Conservation (phyloP, 2,329 filamentous ascomycete genomes). For the Ampelomyces quisqualis region DNA sequence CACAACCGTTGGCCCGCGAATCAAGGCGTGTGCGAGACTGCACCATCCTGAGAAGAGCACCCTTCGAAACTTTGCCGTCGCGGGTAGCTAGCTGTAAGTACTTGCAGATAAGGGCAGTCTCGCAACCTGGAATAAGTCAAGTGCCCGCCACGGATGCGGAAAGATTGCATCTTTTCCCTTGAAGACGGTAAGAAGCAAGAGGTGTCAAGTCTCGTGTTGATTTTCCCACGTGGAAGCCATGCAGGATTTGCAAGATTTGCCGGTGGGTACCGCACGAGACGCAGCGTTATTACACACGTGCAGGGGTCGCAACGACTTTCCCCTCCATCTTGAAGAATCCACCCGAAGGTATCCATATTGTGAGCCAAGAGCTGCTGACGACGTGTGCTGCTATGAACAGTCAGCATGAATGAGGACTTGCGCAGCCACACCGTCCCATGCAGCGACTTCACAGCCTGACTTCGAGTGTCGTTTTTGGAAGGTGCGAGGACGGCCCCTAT, state of each 20-base stretch:
- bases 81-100: not conserved
- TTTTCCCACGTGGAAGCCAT: conserved; percentile 16
- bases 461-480: too few relatives aligned
- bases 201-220: not conserved
- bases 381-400: not conserved
- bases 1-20: not conserved
- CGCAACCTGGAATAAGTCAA: too few relatives aligned
- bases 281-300: too few relatives aligned
- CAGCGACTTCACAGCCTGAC: too few relatives aligned
- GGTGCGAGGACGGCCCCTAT: too few relatives aligned
- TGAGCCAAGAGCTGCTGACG: conserved; percentile 6
- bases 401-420: conserved; percentile 1
- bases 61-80: not conserved
- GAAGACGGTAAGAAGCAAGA: not conserved
- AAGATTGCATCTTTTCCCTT: not conserved
- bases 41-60: not conserved
- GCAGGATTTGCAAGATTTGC: conserved; percentile 5
- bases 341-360: not conserved
- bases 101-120: too few relatives aligned
- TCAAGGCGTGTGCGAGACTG: not conserved
- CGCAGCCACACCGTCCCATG: too few relatives aligned
- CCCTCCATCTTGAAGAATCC: not conserved
- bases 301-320: not conserved
- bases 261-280: not conserved
- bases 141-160: too few relatives aligned